Percentiles rank a stretch among this genome's conserved stretches.
Evolutionary conservation across 352 stramenopile species (phyloP).

Genomic region (Phytophthora palmivora): DNA sequence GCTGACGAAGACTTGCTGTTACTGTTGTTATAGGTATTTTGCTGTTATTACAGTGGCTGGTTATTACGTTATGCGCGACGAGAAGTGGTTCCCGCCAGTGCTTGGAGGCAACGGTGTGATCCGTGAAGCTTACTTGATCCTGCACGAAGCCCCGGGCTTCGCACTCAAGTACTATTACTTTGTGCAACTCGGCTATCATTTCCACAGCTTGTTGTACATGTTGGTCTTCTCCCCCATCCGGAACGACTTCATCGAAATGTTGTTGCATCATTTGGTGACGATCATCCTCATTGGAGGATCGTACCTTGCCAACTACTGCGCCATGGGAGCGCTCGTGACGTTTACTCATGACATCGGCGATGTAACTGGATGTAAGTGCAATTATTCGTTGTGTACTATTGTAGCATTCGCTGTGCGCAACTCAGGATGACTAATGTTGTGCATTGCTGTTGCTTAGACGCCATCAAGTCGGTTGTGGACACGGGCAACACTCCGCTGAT

Average conservation of each 20-base stretch:
- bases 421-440: slow-evolving; percentile 13
- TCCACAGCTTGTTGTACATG: slow-evolving; percentile 65
- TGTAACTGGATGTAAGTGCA: slow-evolving; percentile 55
- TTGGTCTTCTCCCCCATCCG: slow-evolving; percentile 61
- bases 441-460: slow-evolving; percentile 29
- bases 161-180: slow-evolving; percentile 58
- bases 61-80: slow-evolving; percentile 54
- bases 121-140: slow-evolving; percentile 35
- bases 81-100: slow-evolving; percentile 54
- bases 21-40: slow-evolving; percentile 39
- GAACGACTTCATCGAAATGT: slow-evolving; percentile 70
- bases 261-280: slow-evolving; percentile 63
- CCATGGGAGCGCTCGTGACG: slow-evolving; percentile 51
- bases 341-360: slow-evolving; percentile 68
- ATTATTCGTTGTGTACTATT: no score
- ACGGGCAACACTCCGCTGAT: slow-evolving; percentile 42
- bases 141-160: slow-evolving; percentile 39
- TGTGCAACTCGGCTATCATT: slow-evolving; percentile 65
- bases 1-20: slow-evolving; percentile 18
- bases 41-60: slow-evolving; percentile 40
- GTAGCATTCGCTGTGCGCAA: not conserved
- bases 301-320: slow-evolving; percentile 61
- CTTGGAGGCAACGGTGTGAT: slow-evolving; percentile 50
- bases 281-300: slow-evolving; percentile 67
- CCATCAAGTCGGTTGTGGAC: no score